Conservation (phyloP, 2,329 filamentous ascomycete genomes). For the Botryotinia narcissicola region DNA sequence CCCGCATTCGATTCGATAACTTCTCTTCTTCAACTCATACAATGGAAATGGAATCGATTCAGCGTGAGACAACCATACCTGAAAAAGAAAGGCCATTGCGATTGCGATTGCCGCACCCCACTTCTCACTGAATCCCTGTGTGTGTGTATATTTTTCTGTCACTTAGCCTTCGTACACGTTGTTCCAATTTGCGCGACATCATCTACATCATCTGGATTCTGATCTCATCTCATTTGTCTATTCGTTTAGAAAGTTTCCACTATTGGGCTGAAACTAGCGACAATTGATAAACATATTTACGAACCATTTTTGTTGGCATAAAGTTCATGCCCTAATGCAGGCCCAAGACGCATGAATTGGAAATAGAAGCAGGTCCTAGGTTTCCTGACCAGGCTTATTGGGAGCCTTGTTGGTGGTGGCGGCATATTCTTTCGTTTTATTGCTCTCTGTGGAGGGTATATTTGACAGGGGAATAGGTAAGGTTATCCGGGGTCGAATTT, state of each 20-base stretch:
- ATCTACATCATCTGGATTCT: not conserved
- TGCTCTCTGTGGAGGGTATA: not conserved
- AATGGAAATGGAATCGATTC: not conserved
- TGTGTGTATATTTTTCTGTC: not conserved
- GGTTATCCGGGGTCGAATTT: not conserved
- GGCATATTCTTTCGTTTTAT: not conserved
- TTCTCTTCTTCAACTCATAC: not conserved
- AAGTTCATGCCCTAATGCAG: not conserved
- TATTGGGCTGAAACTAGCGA: not conserved
- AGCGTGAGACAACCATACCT: not conserved
- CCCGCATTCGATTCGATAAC: not conserved
- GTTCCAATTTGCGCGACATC: not conserved
- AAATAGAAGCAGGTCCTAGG: not conserved
- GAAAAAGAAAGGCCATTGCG: not conserved
- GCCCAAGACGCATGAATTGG: not conserved
- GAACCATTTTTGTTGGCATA: not conserved
- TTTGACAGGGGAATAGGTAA: constrained; percentile 3
- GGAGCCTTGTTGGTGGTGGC: not conserved
- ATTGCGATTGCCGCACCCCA: constrained; percentile 1
- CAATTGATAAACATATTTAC: not conserved
- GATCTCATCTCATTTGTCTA: not conserved
- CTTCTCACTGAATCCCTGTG: not conserved
- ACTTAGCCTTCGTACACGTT: not conserved
- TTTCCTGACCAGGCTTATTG: not conserved
- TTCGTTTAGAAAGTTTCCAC: not conserved